Evolutionary conservation across 371 early-diverging fungal genomes (phyloP), one percentile per base, ranked within the genome.

Genomic region (Lichtheimia ramosa): DNA sequence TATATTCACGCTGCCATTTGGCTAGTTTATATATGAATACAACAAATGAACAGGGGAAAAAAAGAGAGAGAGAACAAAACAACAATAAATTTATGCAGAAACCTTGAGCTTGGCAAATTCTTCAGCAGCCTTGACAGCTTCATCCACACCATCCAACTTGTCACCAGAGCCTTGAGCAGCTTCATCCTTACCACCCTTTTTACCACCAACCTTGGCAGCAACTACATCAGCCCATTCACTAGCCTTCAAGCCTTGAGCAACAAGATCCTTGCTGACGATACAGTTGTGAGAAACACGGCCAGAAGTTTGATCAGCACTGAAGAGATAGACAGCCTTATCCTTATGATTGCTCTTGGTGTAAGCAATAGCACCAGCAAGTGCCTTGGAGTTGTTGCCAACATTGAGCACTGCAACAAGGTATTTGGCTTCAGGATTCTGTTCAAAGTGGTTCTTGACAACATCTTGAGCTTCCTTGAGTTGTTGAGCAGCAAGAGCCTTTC

Each of bases 181-280:
- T 57, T 91, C 93, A 48, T 89, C 91, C 65, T 91, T 92, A 65
- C 95, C 95, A 48, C 94, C 94, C 69, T 87, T 88, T 79, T 95
- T 95, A 58, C 97, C 98, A 24, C 92, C 94, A 41, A 97, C 82
- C 27, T 85, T 81, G 56, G 87, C 81, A 43, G 89, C 74, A 8
- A 97, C 94, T 18, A 86, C 87, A 12, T 76, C 77, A 48, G 94
- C 94, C 98, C 97, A 98, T 39, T 91, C 92, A 23, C 79, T 84
- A 18, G 97, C 98, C 81, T 90, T 92, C 52, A 98, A 75, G 3
- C 89, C 95, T 81, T 81, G 84, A 61, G 71, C 69, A 27, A 86
- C 74, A 18, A 83, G 68, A 40, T 46, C 59, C 61, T 92, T 90
- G 66, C 90, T 83, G 14, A 96, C 95, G 56, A 93, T 83, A 66